Evolutionary conservation across 495 filamentous ascomycete species (phyloP).

Genomic region (Jackrogersella minutella): DNA sequence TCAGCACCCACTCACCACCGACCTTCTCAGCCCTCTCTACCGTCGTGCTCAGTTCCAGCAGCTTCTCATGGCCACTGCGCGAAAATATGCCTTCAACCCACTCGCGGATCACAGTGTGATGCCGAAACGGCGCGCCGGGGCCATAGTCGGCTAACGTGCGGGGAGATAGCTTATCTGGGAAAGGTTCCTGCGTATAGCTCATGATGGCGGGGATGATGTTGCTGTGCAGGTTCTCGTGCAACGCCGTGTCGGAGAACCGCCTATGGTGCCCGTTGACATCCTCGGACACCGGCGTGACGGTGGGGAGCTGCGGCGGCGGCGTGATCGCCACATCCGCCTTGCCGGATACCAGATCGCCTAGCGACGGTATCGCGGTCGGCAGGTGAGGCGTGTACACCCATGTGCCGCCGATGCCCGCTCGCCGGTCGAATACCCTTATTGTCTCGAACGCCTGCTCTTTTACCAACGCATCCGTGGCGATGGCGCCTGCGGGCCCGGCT

Average conservation of each 20-base stretch:
- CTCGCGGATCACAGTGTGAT: slow-evolving; percentile 48
- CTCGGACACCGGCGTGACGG: slow-evolving; percentile 51
- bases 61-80: slow-evolving; percentile 46
- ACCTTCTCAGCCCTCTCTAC: slow-evolving; percentile 52
- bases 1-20: slow-evolving; percentile 49
- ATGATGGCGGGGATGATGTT: slow-evolving; percentile 53
- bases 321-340: slow-evolving; percentile 58
- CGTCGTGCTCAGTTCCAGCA: slow-evolving; percentile 50
- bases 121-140: slow-evolving; percentile 47
- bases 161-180: slow-evolving; percentile 44
- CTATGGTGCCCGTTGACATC: slow-evolving; percentile 50
- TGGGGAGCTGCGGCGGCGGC: slow-evolving; percentile 56
- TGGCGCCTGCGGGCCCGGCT: slow-evolving; percentile 65
- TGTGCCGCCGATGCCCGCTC: slow-evolving; percentile 44
- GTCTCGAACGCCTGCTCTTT: slow-evolving; percentile 66
- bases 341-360: slow-evolving; percentile 55
- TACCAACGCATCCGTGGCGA: slow-evolving; percentile 66
- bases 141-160: slow-evolving; percentile 47
- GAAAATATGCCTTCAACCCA: slow-evolving; percentile 53
- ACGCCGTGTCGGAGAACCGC: slow-evolving; percentile 61
- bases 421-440: slow-evolving; percentile 66
- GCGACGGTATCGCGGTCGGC: slow-evolving; percentile 50
- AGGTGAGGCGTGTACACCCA: slow-evolving; percentile 51
- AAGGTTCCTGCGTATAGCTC: slow-evolving; percentile 51
- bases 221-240: slow-evolving; percentile 55